Evolutionary conservation across 2,329 filamentous ascomycete genomes (phyloP).

Genomic region (Colletotrichum chlorophyti): DNA sequence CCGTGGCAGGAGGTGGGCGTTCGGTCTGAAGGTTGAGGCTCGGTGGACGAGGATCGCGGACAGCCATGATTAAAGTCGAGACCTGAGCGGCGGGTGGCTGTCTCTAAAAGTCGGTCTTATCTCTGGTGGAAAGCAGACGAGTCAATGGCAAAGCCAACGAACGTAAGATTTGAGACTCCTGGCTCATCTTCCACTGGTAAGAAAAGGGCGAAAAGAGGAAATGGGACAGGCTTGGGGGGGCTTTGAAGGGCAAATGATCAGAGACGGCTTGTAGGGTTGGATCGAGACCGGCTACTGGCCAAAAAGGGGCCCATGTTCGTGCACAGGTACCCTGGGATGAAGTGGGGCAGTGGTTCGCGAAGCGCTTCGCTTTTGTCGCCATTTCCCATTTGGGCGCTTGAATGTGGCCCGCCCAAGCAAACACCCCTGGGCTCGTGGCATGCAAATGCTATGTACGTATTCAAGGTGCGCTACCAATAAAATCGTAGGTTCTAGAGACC

Average conservation of each 20-base stretch:
- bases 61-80: slow-evolving; percentile 24
- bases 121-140: too few relatives aligned
- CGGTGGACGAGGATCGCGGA: slow-evolving; percentile 24
- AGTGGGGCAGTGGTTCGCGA: slow-evolving; percentile 13
- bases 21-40: slow-evolving; percentile 25
- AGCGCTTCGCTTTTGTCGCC: slow-evolving; percentile 19
- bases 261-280: slow-evolving; percentile 19
- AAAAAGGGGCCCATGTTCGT: slow-evolving; percentile 27
- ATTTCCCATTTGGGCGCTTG: slow-evolving; percentile 26
- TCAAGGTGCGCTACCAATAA: too few relatives aligned
- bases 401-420: slow-evolving; percentile 17
- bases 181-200: slow-evolving; percentile 22
- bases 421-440: neutral
- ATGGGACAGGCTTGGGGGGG: slow-evolving; percentile 17
- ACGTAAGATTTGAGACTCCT: slow-evolving; percentile 10
- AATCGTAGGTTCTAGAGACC: neutral
- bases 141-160: slow-evolving; percentile 6
- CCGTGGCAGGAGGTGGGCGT: slow-evolving; percentile 18
- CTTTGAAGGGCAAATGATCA: slow-evolving; percentile 15
- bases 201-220: slow-evolving; percentile 25
- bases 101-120: slow-evolving; percentile 24
- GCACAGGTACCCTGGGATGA: slow-evolving; percentile 13
- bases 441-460: neutral
- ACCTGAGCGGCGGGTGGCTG: slow-evolving; percentile 27
- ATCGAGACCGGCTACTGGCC: slow-evolving; percentile 26